These are phyloP conservation scores for Vaccinium vitisidaea DNA, from an alignment of 148 eudicot species.

Conservation along the genomic window DNA sequence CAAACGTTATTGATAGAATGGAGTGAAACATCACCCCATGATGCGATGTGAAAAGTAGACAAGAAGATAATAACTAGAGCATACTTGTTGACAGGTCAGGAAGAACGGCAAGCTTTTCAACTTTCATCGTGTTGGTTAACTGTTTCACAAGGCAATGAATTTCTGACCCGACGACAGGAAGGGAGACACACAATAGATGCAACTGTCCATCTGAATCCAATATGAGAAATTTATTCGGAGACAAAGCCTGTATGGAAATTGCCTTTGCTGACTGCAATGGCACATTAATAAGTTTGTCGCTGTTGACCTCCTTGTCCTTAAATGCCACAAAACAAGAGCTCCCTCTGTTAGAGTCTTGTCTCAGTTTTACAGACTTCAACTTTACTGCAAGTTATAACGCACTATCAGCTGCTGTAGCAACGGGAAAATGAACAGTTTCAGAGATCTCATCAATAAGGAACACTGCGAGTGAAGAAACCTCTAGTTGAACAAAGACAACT, in stretches of 20 bases:
- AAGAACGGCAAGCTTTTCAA: conserved; percentile 42
- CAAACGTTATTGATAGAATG: neutral
- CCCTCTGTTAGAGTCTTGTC: conserved; percentile 61
- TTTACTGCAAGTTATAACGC: conserved; percentile 80
- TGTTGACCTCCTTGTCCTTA: conserved; percentile 35
- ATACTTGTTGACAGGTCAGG: conserved; percentile 35
- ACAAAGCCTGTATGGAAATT: conserved; percentile 56
- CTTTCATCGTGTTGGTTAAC: conserved; percentile 37
- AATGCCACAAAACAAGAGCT: conserved; percentile 65
- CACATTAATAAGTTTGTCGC: conserved; percentile 25
- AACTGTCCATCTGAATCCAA: conserved; percentile 62
- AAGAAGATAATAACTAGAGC: neutral
- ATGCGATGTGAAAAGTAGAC: neutral
- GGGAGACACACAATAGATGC: conserved; percentile 41
- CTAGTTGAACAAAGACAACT: neutral
- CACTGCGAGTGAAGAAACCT: conserved; percentile 14
- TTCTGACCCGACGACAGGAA: conserved; percentile 28
- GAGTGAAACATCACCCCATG: neutral
- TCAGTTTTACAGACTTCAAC: conserved; percentile 59
- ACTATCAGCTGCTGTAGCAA: conserved; percentile 73
- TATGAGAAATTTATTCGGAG: conserved; percentile 59
- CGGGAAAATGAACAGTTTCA: conserved; percentile 39
- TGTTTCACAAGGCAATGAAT: conserved; percentile 28
- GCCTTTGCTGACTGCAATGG: conserved; percentile 45
- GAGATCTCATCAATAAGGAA: conserved; percentile 14